Evolutionary conservation across 225 moss, liverwort and hornwort genomes (phyloP).

Genomic region (Antitrichia curtipendula): DNA sequence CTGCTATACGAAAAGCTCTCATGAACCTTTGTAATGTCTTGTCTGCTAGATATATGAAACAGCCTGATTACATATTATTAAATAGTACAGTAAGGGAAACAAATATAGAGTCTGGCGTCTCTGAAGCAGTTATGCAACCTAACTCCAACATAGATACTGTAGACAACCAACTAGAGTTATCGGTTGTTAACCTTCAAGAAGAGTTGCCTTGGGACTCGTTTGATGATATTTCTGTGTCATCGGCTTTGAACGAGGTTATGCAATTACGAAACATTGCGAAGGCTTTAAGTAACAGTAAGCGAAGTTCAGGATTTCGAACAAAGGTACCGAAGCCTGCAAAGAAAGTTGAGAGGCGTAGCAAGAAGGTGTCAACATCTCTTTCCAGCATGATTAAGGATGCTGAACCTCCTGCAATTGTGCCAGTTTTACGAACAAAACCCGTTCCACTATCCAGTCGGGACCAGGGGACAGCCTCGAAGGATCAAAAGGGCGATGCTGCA

Average conservation of each 20-base stretch:
- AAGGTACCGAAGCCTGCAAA: constrained; percentile 11
- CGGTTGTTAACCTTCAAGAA: constrained; percentile 1
- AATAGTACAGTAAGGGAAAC: not conserved
- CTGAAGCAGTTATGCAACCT: not conserved
- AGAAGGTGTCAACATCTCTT: constrained; percentile 3
- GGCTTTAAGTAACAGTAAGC: constrained; percentile 36
- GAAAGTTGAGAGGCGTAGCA: constrained; percentile 13
- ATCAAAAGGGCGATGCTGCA: not conserved
- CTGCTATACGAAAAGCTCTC: constrained; percentile 67
- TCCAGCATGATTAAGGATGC: not conserved
- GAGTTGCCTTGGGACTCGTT: constrained; percentile 72
- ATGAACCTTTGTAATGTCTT: constrained; percentile 63
- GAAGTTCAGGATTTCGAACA: constrained; percentile 27
- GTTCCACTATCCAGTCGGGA: not conserved
- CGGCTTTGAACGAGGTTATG: constrained; percentile 78
- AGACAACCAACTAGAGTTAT: not conserved
- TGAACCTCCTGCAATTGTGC: not conserved
- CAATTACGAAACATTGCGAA: constrained; percentile 53
- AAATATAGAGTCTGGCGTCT: not conserved
- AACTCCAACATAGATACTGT: not conserved
- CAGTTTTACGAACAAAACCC: not conserved
- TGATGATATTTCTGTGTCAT: constrained; percentile 53
- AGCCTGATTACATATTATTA: not conserved
- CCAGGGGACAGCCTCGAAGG: not conserved
- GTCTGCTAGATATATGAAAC: constrained; percentile 49